Conservation (phyloP, 257 asterid species). For the Salvia hispanica region DNA sequence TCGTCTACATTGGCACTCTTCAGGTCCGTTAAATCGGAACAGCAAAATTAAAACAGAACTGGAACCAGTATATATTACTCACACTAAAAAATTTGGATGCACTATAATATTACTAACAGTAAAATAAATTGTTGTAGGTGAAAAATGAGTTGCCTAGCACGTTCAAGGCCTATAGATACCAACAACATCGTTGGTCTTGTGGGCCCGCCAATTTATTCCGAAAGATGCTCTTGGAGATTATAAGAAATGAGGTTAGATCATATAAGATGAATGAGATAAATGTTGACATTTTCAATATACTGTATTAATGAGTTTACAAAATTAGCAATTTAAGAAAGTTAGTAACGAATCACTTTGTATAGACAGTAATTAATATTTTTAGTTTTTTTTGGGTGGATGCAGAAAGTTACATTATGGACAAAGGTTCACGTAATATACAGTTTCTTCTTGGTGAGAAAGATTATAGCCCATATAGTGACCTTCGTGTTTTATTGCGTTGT, state of each 20-base stretch:
- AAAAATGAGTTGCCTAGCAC: conserved; percentile 96
- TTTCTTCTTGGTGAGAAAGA: conserved; percentile 89
- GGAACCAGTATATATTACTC: neutral
- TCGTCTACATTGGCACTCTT: conserved; percentile 66
- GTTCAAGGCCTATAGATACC: conserved; percentile 86
- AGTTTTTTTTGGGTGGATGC: conserved; percentile 30
- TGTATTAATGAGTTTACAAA: too few relatives aligned
- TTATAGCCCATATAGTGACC: conserved; percentile 84
- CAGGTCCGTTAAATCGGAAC: conserved; percentile 34
- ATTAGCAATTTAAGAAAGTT: too few relatives aligned
- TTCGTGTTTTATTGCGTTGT: conserved; percentile 75
- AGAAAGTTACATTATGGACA: conserved; percentile 88
- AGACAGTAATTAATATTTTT: neutral
- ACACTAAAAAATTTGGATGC: neutral
- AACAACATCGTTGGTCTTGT: conserved; percentile 99
- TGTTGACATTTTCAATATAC: too few relatives aligned
- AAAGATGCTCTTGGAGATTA: conserved; percentile 76
- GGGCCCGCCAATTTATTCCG: conserved; percentile 95
- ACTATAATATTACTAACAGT: neutral
- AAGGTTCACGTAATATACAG: conserved; percentile 89
- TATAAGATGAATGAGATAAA: neutral
- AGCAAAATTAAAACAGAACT: too few relatives aligned
- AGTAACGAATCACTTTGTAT: too few relatives aligned
- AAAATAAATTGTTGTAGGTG: conserved; percentile 45
- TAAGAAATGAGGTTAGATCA: conserved; percentile 65